Percentiles rank a stretch among this genome's conserved stretches.
phyloP scores from a whole-genome alignment of 2,329 filamentous ascomycete species.

The Keithomyces neogunnii region DNA sequence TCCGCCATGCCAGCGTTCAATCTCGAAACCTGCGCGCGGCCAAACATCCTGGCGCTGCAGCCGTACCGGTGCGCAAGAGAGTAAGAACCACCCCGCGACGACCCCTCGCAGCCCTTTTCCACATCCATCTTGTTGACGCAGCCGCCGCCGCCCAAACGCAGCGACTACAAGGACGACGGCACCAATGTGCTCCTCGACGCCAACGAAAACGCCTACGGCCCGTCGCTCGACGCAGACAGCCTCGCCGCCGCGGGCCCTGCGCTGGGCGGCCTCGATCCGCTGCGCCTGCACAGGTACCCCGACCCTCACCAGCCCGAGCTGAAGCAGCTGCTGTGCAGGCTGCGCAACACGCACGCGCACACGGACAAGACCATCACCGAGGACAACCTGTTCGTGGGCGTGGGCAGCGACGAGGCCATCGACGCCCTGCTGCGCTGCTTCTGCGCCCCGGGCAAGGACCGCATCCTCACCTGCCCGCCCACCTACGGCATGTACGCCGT shows the following conservation, averaged over 20 bases:
- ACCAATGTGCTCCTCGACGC: slow-evolving; percentile 93
- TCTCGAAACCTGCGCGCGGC: slow-evolving; percentile 63
- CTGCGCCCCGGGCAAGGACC: slow-evolving; percentile 78
- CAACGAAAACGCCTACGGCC: slow-evolving; percentile 95
- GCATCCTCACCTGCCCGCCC: slow-evolving; percentile 88
- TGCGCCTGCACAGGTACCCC: slow-evolving; percentile 86
- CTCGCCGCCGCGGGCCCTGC: slow-evolving; percentile 27
- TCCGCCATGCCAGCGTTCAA: slow-evolving; percentile 56
- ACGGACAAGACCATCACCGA: slow-evolving; percentile 65
- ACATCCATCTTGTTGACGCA: slow-evolving; percentile 1
- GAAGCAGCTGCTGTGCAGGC: slow-evolving; percentile 76
- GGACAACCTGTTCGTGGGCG: slow-evolving; percentile 85
- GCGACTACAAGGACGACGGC: slow-evolving; percentile 98
- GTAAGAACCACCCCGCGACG: slow-evolving; percentile 38
- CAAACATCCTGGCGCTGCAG: slow-evolving; percentile 68
- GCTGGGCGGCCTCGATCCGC: slow-evolving; percentile 54
- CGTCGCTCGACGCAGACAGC: slow-evolving; percentile 54
- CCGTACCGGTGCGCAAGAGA: slow-evolving; percentile 78
- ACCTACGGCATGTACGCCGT: slow-evolving; percentile 99
- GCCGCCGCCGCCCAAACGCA: slow-evolving; percentile 24
- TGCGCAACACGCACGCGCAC: slow-evolving; percentile 81
- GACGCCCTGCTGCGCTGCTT: slow-evolving; percentile 91
- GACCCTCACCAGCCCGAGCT: slow-evolving; percentile 87
- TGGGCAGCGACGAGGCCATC: slow-evolving; percentile 94
- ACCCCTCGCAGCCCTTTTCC: background rate